These are phyloP conservation scores for Dittrichia graveolens DNA, from an alignment of 129 eudicot genomes.

Conservation along the genomic window DNA sequence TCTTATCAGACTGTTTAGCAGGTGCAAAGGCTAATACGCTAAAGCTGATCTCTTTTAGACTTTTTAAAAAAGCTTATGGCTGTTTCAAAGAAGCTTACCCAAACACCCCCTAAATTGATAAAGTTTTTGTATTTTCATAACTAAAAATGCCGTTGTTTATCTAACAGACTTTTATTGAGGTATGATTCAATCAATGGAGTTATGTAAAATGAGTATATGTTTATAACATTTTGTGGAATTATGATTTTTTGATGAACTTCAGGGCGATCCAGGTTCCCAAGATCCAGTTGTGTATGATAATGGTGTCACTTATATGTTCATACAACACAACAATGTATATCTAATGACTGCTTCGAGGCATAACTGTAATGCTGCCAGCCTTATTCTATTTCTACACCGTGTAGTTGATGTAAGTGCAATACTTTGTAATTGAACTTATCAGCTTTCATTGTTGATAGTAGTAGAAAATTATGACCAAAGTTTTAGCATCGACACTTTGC, in stretches of 20 bases:
- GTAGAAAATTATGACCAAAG: too few species aligned
- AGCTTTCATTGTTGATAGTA: too few species aligned
- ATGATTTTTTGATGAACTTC: conserved; percentile 19
- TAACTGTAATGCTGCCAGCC: conserved; percentile 89
- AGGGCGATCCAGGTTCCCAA: conserved; percentile 77
- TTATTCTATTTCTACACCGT: conserved; percentile 73
- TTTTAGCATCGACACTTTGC: too few species aligned
- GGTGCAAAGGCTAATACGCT: too few species aligned
- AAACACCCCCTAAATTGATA: too few species aligned
- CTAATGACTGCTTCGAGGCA: conserved; percentile 84
- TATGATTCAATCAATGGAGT: neutral
- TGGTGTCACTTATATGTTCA: conserved; percentile 87
- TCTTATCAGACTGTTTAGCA: too few species aligned
- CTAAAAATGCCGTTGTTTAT: neutral
- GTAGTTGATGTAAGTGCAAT: conserved; percentile 74
- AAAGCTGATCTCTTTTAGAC: too few species aligned
- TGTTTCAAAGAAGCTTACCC: too few species aligned
- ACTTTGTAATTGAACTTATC: neutral
- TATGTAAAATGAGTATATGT: too few species aligned
- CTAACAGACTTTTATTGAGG: neutral
- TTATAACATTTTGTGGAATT: neutral
- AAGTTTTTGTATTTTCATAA: too few species aligned
- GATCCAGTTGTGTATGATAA: conserved; percentile 80
- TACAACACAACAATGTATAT: conserved; percentile 85
- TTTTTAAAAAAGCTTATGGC: too few species aligned